A percentile compares a stretch with the other conserved stretches of the same genome.
These are phyloP conservation scores for Pyrenula aspistea DNA, from an alignment of 495 filamentous ascomycete species.

Conservation along the genomic window DNA sequence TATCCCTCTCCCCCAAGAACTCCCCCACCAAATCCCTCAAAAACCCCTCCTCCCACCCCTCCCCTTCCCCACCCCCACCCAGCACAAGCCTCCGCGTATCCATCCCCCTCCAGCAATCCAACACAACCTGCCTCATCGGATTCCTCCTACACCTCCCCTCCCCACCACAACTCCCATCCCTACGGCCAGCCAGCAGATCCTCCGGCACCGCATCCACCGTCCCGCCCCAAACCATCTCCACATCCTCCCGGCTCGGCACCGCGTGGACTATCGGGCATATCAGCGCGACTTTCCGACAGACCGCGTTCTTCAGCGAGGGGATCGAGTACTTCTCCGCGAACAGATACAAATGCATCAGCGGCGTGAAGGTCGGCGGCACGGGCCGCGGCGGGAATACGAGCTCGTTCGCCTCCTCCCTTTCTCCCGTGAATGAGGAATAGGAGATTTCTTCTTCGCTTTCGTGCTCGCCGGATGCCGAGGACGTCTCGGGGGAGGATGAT, in stretches of 20 bases:
- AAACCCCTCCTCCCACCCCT: slow-evolving; percentile 2
- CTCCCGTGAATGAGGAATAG: neutral
- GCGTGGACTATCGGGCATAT: slow-evolving; percentile 29
- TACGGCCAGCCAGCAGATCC: slow-evolving; percentile 15
- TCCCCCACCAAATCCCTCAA: slow-evolving; percentile 9
- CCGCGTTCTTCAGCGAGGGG: slow-evolving; percentile 22
- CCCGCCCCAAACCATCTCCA: slow-evolving; percentile 20
- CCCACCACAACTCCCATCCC: slow-evolving; percentile 39
- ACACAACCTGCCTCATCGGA: slow-evolving; percentile 17
- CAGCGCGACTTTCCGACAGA: slow-evolving; percentile 21
- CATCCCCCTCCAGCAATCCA: slow-evolving; percentile 3
- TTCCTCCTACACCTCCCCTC: slow-evolving; percentile 27
- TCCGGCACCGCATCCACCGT: slow-evolving; percentile 11
- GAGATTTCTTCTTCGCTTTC: neutral
- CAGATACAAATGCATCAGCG: slow-evolving; percentile 30
- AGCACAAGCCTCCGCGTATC: neutral
- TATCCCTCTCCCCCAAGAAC: slow-evolving; percentile 10
- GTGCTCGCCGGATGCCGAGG: neutral
- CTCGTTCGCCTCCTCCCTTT: neutral
- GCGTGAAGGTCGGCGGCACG: slow-evolving; percentile 23
- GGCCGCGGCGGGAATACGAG: neutral
- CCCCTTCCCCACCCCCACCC: neutral
- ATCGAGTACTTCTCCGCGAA: slow-evolving; percentile 29
- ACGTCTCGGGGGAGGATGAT: slow-evolving; percentile 11
- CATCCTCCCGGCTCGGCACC: slow-evolving; percentile 33